Evolutionary conservation across 495 filamentous ascomycete genomes (phyloP).

Genomic region (Lasiosphaeris hirsuta): DNA sequence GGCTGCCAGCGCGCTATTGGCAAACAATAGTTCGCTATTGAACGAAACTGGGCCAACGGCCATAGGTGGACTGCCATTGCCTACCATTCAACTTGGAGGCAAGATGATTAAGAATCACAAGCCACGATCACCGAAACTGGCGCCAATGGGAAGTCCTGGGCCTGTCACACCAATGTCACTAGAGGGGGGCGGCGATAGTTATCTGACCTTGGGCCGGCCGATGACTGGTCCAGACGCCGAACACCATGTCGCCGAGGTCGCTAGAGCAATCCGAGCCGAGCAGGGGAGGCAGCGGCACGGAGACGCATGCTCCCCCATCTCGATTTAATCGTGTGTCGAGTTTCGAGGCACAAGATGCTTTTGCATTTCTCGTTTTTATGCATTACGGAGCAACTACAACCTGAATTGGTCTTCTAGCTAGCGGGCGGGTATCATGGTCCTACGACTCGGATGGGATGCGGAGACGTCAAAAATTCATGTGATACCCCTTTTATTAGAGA

Average conservation of each 20-base stretch:
- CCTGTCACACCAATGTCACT: conserved; percentile 75
- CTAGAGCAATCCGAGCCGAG: not conserved
- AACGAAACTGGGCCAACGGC: not conserved
- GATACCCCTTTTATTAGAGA: not conserved
- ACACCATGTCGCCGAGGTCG: not conserved
- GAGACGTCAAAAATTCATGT: not conserved
- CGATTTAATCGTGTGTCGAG: too few relatives aligned
- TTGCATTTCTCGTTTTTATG: too few relatives aligned
- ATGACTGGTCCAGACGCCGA: not conserved
- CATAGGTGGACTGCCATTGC: not conserved
- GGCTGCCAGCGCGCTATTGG: conserved; percentile 39
- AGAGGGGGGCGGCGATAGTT: conserved; percentile 52
- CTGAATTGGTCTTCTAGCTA: not conserved
- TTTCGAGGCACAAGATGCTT: too few relatives aligned
- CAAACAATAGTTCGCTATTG: not conserved
- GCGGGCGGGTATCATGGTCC: not conserved
- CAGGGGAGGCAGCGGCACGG: not conserved
- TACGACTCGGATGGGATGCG: not conserved
- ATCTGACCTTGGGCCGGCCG: conserved; percentile 44
- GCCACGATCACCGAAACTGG: conserved; percentile 60
- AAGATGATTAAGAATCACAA: conserved; percentile 35
- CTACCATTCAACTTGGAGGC: conserved; percentile 10
- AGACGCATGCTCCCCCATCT: not conserved
- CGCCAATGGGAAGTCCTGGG: conserved; percentile 69
- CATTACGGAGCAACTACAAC: too few relatives aligned